Evolutionary conservation across 805 yeast species (phyloP), one percentile per base, ranked within the genome.

Genomic region (Helenozyma rhizophorensis): DNA sequence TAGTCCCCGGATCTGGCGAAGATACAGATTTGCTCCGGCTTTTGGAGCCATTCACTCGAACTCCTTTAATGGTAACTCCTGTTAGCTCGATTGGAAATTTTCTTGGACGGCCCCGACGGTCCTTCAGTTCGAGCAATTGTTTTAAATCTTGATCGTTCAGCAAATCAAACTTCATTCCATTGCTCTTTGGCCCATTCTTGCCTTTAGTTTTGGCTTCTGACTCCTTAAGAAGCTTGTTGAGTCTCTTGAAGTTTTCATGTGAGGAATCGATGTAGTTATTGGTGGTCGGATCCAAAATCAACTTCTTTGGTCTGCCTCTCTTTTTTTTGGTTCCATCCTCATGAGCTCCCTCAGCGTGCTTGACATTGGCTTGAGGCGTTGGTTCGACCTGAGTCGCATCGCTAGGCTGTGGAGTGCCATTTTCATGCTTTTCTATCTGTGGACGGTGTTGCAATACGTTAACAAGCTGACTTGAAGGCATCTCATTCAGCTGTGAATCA

Each of bases 61-160:
- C 57, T 2, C 72, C 72, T 40, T 59, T 63, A 26, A 66, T 65
- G 9, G 71, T 66, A 6, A 64, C 48, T 1, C 70, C 74, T 6
- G 68, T 62, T 35, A 63, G 65, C 36, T 65, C 73, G n/a, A 63
- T 52, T 1, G 75, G 71, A 34, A 65, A 65, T 44, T 72, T 72
- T 42, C 76, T 55, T 2, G 77, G 77, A 42, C 78, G 55, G 10
- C 78, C 78, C 25, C 76, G 36, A 51, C 63, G 57, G 53, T 69
- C 65, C 47, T 72, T 65, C 47, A 53, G 64, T 32, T 53, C 50
- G 17, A 66, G 45, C 21, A 65, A 50, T 36, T 59, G 55, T 39
- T 60, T 32, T 34, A 40, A 23, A 26, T 41, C 40, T 36, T 33
- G 30, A 21, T 35, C 40, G 18, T 43, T 28, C 32, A 35, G 23